These are phyloP conservation scores for Trypanosomatidae sp. DNA, from an alignment of 208 protist species.

Conservation along the genomic window DNA sequence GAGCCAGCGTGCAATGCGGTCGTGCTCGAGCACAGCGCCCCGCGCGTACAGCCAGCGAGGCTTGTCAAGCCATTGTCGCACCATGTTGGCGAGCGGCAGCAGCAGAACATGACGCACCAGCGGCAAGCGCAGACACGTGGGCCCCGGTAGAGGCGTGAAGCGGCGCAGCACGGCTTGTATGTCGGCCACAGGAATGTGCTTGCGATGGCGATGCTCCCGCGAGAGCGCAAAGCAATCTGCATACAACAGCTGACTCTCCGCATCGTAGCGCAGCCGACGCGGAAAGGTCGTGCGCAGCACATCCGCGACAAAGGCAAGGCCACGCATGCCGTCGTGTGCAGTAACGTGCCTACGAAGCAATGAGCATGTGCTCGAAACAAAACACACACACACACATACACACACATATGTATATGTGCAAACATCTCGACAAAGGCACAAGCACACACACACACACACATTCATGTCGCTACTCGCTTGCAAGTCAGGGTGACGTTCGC, in stretches of 20 bases:
- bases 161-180: slow-evolving; percentile 42
- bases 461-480: too few relatives aligned
- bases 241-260: slow-evolving; percentile 66
- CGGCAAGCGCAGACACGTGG: slow-evolving; percentile 62
- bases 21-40: slow-evolving; percentile 56
- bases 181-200: slow-evolving; percentile 56
- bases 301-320: too few relatives aligned
- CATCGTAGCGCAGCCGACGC: slow-evolving; percentile 69
- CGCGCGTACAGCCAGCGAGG: slow-evolving; percentile 67
- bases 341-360: too few relatives aligned
- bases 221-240: slow-evolving; percentile 49
- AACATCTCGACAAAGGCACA: too few relatives aligned
- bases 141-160: slow-evolving; percentile 36
- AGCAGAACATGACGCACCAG: slow-evolving; percentile 64
- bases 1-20: slow-evolving; percentile 40
- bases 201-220: slow-evolving; percentile 48
- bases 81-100: slow-evolving; percentile 45
- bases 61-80: slow-evolving; percentile 22
- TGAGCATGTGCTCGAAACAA: too few relatives aligned
- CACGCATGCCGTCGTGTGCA: too few relatives aligned
- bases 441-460: too few relatives aligned
- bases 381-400: too few relatives aligned
- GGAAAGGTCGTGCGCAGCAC: slow-evolving; percentile 64
- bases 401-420: too few relatives aligned
- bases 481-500: too few relatives aligned